Evolutionary conservation across 192 early-diverging fungal species (phyloP), one percentile per base, ranked within the genome.

Genomic region (Linnemannia zychae): DNA sequence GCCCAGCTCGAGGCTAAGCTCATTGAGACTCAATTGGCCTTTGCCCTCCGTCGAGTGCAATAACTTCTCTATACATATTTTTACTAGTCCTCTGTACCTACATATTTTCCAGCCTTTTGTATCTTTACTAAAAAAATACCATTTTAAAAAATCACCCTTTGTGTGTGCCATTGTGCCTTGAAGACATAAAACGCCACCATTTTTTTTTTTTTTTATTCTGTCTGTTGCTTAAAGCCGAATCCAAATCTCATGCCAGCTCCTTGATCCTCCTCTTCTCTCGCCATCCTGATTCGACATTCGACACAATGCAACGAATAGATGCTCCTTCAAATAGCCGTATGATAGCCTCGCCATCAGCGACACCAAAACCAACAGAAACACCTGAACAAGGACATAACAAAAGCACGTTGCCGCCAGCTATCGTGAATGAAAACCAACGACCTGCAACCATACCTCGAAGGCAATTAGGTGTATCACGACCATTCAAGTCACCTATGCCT

Each of bases 1-100:
- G 79, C 80, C 28, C 80, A 86, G 24, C 71, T 88, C 7, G 87
- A 88, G 60, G 72, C 84, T 48, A 85, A 88, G 70, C 48, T 88
- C 44, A 71, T 85, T 31, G 87, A 88, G 67, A 79, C 87, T 0
- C 83, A 88, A 24, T 71, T 79, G 37, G 80, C 84, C 0, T 52
- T 88, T 24, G 83, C 75, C 28, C 57, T 63, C 57, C 57, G 57
- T 22, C 57, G 57, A 7, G 57, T 63, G n/a, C 57, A 63, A 31
- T 63, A 31, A 3, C 24, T 28, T 31, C 2, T 9, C 2, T 9
- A 7, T 31, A 0, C 11, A 11, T 63, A n/a, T 24, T 31, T 11
- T 63, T 31, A 13, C 28, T 28, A 12, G 15, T 11, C 15, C 28
- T 28, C 28, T 9, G 0, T 28, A 5, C 50, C 3, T 7, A 28